Percentiles rank a stretch among this genome's conserved stretches.
Conservation (phyloP, 345 rosid species). For the Eucalyptus cladocalyx region DNA sequence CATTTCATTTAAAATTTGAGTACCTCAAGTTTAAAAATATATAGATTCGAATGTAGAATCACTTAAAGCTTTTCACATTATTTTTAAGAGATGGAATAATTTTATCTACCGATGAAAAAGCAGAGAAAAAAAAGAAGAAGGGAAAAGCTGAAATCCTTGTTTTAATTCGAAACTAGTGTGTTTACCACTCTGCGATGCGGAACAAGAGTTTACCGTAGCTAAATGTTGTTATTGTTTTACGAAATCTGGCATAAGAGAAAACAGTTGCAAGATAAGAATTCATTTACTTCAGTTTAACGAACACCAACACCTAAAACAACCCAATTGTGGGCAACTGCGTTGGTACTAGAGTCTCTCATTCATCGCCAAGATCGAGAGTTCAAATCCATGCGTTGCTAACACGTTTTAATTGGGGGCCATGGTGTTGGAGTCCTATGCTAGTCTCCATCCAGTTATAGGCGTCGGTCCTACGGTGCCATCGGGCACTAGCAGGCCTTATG, state of each 20-base stretch:
- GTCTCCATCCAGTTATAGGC: no score
- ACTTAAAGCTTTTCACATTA: not conserved
- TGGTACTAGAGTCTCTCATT: no score
- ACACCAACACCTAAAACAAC: not conserved
- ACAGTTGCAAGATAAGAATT: not conserved
- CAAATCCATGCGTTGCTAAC: no score
- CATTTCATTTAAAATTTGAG: not conserved
- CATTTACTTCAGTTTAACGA: not conserved
- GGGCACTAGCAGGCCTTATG: no score
- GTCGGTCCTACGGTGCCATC: no score
- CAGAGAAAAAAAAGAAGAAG: not conserved
- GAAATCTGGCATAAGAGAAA: not conserved
- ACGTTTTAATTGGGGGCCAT: accelerated
- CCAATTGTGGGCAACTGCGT: no score
- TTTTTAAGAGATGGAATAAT: not conserved
- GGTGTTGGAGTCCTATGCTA: no score
- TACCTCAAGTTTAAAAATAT: not conserved
- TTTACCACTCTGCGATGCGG: not conserved
- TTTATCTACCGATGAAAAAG: not conserved
- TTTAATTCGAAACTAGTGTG: not conserved
- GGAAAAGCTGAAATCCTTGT: not conserved
- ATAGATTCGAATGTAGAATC: not conserved
- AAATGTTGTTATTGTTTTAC: not conserved
- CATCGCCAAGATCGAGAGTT: no score
- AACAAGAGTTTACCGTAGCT: not conserved